Percentiles rank a stretch among this genome's conserved stretches.
These are phyloP conservation scores for Dalbergia cochinchinensis DNA, from an alignment of 306 rosid genomes.

Conservation along the genomic window DNA sequence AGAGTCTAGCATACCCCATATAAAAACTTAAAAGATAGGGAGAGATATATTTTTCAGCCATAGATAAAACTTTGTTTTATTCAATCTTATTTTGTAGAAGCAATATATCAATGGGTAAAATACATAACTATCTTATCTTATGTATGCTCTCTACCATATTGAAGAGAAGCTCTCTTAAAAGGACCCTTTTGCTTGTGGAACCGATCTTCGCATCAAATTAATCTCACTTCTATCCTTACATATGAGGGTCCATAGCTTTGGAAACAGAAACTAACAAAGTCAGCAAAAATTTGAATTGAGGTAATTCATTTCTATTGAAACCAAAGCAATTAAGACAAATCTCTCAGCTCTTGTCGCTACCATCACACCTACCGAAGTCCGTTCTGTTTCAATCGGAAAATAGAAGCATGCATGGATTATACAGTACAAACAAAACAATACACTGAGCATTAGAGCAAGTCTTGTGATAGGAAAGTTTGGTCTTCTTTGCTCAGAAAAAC, in stretches of 20 bases:
- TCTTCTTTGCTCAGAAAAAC: background rate
- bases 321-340: constrained; percentile 15
- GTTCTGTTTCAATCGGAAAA: constrained; percentile 18
- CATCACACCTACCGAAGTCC: background rate
- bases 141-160: too few relatives aligned
- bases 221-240: background rate
- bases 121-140: too few relatives aligned
- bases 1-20: too few relatives aligned
- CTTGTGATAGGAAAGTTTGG: background rate
- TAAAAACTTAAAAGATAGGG: too few relatives aligned
- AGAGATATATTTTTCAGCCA: too few relatives aligned
- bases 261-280: background rate
- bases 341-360: background rate
- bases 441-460: background rate
- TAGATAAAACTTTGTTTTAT: too few relatives aligned
- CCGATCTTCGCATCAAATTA: background rate
- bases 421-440: background rate
- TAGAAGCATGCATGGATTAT: background rate
- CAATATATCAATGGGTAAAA: too few relatives aligned
- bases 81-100: too few relatives aligned
- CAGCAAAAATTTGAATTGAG: background rate
- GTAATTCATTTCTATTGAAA: background rate
- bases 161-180: too few relatives aligned
- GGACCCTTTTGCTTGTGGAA: background rate
- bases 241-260: background rate